phyloP scores from a whole-genome alignment of 768 basidiomycete species.

The Pleurotus tuoliensis region DNA sequence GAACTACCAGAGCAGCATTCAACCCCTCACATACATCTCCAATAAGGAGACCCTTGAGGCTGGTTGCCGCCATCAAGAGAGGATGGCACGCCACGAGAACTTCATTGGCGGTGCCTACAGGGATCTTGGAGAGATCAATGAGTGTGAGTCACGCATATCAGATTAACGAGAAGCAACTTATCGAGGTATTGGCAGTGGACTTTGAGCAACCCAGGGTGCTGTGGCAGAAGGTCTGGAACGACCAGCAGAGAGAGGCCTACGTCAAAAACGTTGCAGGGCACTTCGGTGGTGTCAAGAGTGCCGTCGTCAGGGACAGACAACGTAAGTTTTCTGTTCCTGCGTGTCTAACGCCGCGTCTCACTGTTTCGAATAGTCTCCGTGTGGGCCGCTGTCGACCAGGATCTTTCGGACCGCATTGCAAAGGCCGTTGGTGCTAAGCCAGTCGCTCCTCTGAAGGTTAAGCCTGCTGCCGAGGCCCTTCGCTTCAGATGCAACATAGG shows the following conservation, averaged over 20 bases:
- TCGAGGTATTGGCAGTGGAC: constrained; percentile 47
- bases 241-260: constrained; percentile 54
- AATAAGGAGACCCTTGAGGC: constrained; percentile 43
- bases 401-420: constrained; percentile 75
- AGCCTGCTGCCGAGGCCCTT: constrained; percentile 54
- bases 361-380: constrained; percentile 35
- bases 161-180: background rate
- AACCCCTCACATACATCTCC: constrained; percentile 62
- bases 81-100: constrained; percentile 58
- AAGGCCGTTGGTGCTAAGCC: constrained; percentile 58
- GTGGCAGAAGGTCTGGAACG: constrained; percentile 65
- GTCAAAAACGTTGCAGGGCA: constrained; percentile 67
- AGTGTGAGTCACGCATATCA: constrained; percentile 50
- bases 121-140: constrained; percentile 71
- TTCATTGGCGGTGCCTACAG: constrained; percentile 69
- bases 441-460: constrained; percentile 58
- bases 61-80: constrained; percentile 33
- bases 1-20: constrained; percentile 81
- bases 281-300: constrained; percentile 56
- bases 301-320: constrained; percentile 57
- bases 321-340: constrained; percentile 40
- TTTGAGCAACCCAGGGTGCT: constrained; percentile 80
- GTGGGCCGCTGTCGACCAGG: constrained; percentile 77
- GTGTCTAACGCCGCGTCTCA: background rate
- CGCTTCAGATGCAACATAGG: constrained; percentile 46